A percentile compares a stretch with the other conserved stretches of the same genome.
These are phyloP conservation scores for Saccharomycopsis fodiens DNA, from an alignment of 805 yeast genomes.

Conservation along the genomic window DNA sequence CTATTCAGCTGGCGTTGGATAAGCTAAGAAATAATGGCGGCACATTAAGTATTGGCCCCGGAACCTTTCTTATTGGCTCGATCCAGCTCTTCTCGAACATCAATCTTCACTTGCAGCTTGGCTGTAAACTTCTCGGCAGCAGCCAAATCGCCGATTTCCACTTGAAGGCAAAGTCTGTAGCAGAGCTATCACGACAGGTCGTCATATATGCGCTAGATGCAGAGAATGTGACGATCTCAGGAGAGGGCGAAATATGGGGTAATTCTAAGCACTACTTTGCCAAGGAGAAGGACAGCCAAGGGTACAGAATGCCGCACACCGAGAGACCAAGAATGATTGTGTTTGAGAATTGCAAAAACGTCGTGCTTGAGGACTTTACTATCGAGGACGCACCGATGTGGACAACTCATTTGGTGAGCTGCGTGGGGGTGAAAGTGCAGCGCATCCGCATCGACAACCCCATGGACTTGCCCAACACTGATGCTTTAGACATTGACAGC, in stretches of 20 bases:
- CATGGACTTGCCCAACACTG: conserved; percentile 17
- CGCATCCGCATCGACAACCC: conserved; percentile 10
- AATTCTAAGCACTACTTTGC: conserved; percentile 8
- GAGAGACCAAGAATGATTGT: conserved; percentile 11
- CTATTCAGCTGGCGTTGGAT: conserved; percentile 4
- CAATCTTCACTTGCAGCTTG: conserved; percentile 4
- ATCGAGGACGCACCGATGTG: conserved; percentile 16
- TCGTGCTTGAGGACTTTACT: conserved; percentile 2
- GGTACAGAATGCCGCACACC: conserved; percentile 7
- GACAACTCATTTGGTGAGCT: conserved; percentile 16
- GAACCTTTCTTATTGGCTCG: conserved; percentile 3
- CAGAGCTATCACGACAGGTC: conserved; percentile 9
- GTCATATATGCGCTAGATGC: conserved; percentile 3
- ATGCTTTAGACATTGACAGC: conserved; percentile 16
- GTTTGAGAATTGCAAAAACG: conserved; percentile 9
- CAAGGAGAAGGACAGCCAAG: conserved; percentile 1
- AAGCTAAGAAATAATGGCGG: not conserved
- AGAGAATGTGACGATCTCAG: conserved; percentile 5
- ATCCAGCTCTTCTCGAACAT: conserved; percentile 6
- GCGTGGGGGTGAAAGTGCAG: conserved; percentile 1
- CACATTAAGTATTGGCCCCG: conserved; percentile 1
- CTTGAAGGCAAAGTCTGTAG: not conserved
- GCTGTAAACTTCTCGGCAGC: conserved; percentile 3
- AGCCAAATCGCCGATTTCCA: not conserved
- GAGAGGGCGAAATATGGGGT: conserved; percentile 10